Evolutionary conservation across 257 asterid species (phyloP).

Genomic region (Solanum rostratum): DNA sequence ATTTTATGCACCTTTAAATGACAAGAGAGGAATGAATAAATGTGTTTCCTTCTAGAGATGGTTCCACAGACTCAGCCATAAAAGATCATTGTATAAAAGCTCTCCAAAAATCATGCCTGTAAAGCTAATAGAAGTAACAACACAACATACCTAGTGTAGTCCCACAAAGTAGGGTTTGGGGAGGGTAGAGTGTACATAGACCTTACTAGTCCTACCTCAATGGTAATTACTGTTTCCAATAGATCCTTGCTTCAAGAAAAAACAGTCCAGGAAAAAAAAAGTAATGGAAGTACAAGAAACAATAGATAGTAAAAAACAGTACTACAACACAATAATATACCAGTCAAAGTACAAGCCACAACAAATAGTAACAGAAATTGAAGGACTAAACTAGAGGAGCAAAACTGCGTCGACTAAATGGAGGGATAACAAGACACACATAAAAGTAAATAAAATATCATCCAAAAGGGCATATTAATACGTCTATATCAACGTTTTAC

Average conservation of each 20-base stretch:
- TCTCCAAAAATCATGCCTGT: neutral
- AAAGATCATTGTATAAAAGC: neutral
- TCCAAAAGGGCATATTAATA: neutral
- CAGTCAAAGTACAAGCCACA: neutral
- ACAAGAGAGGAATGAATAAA: neutral
- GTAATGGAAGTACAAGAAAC: neutral
- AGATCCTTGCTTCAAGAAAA: neutral
- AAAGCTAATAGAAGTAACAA: neutral
- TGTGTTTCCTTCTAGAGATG: neutral
- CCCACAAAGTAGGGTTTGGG: neutral
- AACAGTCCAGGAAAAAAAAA: neutral
- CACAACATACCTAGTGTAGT: neutral
- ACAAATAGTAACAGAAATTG: neutral
- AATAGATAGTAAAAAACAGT: neutral
- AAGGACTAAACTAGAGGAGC: neutral
- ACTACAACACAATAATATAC: neutral
- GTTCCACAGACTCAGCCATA: neutral
- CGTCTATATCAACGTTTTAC: neutral
- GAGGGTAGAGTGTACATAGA: neutral
- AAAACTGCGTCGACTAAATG: neutral
- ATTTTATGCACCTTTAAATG: neutral
- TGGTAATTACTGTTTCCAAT: neutral
- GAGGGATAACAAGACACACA: neutral
- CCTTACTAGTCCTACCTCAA: neutral
- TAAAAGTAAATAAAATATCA: neutral